Evolutionary conservation across 495 filamentous ascomycete genomes (phyloP).

Genomic region (Aspergillus saccharolyticus): DNA sequence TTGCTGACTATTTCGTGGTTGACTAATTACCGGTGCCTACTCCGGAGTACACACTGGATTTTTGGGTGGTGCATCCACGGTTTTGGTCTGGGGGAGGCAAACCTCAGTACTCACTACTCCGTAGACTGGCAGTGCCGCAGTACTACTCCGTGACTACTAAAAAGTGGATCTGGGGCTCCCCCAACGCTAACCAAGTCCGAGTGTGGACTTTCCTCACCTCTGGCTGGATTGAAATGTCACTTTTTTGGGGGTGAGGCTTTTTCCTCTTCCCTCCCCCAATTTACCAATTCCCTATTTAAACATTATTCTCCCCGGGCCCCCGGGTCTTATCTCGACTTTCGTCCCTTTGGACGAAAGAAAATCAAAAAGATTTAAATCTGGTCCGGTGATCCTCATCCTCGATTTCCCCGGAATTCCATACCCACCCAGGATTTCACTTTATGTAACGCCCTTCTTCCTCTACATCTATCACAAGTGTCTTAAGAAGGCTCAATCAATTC

Average conservation of each 20-base stretch:
- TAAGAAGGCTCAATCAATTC: constrained; percentile 7
- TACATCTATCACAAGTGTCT: too few species aligned
- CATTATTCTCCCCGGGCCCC: constrained; percentile 21
- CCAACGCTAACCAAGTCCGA: constrained; percentile 15
- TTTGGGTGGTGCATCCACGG: constrained; percentile 8
- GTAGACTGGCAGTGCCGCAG: too few species aligned
- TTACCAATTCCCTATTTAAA: constrained; percentile 18
- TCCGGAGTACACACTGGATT: not conserved
- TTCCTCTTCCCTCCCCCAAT: constrained; percentile 4
- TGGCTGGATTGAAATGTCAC: not conserved
- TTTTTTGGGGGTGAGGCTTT: not conserved
- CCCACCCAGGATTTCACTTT: too few species aligned
- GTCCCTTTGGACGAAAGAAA: constrained; percentile 19
- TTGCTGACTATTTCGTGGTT: too few species aligned
- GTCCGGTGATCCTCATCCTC: constrained; percentile 1
- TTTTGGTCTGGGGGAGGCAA: constrained; percentile 28
- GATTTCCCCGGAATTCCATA: not conserved
- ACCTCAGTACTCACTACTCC: too few species aligned
- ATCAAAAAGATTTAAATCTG: constrained; percentile 8
- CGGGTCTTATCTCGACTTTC: constrained; percentile 16
- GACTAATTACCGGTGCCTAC: too few species aligned
- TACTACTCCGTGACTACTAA: too few species aligned
- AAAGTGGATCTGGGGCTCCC: constrained; percentile 27
- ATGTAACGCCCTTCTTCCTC: too few species aligned
- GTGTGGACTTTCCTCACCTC: constrained; percentile 14